Evolutionary conservation across 768 basidiomycete genomes (phyloP).

Genomic region (Pleurotus salmoneostramineus): DNA sequence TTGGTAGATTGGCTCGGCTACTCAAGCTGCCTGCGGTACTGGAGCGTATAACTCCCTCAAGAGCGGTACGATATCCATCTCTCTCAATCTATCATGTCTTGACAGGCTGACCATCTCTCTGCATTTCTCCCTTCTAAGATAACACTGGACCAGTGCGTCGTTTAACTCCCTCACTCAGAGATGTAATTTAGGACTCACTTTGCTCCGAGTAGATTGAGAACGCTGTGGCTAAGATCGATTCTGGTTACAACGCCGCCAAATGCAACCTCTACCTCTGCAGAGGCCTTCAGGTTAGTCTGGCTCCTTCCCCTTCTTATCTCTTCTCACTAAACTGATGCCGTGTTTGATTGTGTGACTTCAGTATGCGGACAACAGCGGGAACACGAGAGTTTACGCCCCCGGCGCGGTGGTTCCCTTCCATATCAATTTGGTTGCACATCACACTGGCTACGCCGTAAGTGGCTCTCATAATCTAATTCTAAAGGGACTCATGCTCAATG

Average conservation of each 20-base stretch:
- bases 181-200: not conserved
- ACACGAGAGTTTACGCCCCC: slow-evolving; percentile 21
- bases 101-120: not conserved
- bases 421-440: slow-evolving; percentile 28
- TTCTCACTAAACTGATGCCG: not conserved
- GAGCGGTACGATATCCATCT: slow-evolving; percentile 15
- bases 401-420: slow-evolving; percentile 25
- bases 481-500: slow-evolving; percentile 2
- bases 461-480: not conserved
- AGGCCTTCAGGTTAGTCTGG: slow-evolving; percentile 23
- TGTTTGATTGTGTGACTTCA: slow-evolving; percentile 12
- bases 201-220: slow-evolving; percentile 26
- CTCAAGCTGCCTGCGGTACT: slow-evolving; percentile 26
- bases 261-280: slow-evolving; percentile 31
- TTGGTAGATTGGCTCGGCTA: slow-evolving; percentile 23
- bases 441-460: slow-evolving; percentile 30
- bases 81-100: not conserved
- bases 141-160: slow-evolving; percentile 27
- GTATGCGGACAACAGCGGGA: slow-evolving; percentile 25
- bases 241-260: slow-evolving; percentile 24
- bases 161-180: not conserved
- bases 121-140: slow-evolving; percentile 14
- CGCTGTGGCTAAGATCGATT: slow-evolving; percentile 22
- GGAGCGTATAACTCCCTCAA: slow-evolving; percentile 21
- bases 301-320: not conserved